Percentiles rank a stretch among this genome's conserved stretches.
Evolutionary conservation across 306 rosid genomes (phyloP).

Genomic region (Quercus ilex): DNA sequence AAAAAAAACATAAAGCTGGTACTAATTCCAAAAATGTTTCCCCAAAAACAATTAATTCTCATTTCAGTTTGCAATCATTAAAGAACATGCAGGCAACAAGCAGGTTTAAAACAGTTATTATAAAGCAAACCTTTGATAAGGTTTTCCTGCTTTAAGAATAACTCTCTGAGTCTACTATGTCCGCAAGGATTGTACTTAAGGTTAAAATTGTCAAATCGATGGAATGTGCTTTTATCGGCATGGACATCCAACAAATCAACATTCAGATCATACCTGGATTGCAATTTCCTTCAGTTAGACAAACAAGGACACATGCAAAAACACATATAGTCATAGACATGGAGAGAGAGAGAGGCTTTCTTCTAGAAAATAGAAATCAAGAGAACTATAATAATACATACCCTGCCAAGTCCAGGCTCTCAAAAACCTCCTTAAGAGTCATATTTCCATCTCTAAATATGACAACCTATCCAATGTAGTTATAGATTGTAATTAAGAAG

Average conservation of each 20-base stretch:
- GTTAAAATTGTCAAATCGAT: conserved; percentile 90
- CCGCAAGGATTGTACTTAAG: conserved; percentile 92
- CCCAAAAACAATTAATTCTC: conserved; percentile 13
- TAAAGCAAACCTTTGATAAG: conserved; percentile 77
- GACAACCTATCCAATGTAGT: conserved; percentile 57
- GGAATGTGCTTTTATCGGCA: conserved; percentile 88
- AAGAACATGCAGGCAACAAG: conserved; percentile 8
- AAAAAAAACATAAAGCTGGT: neutral
- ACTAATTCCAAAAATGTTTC: conserved; percentile 8
- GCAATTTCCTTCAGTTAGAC: conserved; percentile 23
- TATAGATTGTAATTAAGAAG: conserved; percentile 17
- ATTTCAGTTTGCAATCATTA: conserved; percentile 6
- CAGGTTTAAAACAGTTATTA: conserved; percentile 7
- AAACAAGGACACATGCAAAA: neutral
- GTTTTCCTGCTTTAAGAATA: conserved; percentile 88
- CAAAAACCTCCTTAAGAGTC: conserved; percentile 87
- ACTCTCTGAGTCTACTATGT: conserved; percentile 91
- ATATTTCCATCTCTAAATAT: conserved; percentile 92
- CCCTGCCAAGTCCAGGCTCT: conserved; percentile 90
- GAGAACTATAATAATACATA: conserved; percentile 21
- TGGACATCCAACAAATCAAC: conserved; percentile 87
- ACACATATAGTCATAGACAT: neutral
- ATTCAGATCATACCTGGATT: conserved; percentile 65
- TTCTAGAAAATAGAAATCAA: neutral
- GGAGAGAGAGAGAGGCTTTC: neutral